Evolutionary conservation across 257 asterid species (phyloP), one percentile per base, ranked within the genome.

Genomic region (Solanum habrochaites): DNA sequence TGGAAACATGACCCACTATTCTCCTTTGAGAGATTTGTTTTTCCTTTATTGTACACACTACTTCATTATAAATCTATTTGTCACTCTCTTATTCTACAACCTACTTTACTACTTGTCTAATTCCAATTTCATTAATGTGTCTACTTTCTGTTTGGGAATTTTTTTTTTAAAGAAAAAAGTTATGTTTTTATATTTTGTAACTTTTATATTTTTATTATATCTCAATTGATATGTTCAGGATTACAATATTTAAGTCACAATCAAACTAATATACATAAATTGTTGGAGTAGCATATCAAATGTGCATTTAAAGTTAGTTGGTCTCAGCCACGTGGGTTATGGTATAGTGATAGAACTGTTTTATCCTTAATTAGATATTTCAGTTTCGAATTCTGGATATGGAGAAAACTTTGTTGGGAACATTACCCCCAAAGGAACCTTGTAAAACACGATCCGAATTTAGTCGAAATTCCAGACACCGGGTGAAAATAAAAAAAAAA

Each of bases 361-460:
- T 35, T 0, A 35, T 5, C 39, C 39, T 35, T 35, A 35, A 35
- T 5, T 0, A 35, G 7, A 35, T 0, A 5, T 5, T 7, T 5
- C 39, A 5, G 1, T 35, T 35, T 35, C 0, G 1, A 35, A 1
- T 35, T 5, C 5, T 35, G 7, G 7, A 0, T 35, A 35, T 35
- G 7, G 0, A 35, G 1, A 5, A 5, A 1, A 1, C 5, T 35
- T 37, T 37, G 39, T 37, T 37, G 7, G 39, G 1, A 37, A 2
- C 1, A 0, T 5, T 7, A 37, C 39, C 39, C 1, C 0, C 0
- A 37, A 37, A 37, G 0, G 2, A 0, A 0, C 7, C 39, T 1
- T 37, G 39, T 37, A 35, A 1, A 35, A 7, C 39, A 5, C 0
- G 7, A 35, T 35, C 5, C 0, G 1, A 35, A 35, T 37, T 37